Evolutionary conservation across 2,329 filamentous ascomycete genomes (phyloP).

Genomic region (Ophiostoma novo-ulmi): DNA sequence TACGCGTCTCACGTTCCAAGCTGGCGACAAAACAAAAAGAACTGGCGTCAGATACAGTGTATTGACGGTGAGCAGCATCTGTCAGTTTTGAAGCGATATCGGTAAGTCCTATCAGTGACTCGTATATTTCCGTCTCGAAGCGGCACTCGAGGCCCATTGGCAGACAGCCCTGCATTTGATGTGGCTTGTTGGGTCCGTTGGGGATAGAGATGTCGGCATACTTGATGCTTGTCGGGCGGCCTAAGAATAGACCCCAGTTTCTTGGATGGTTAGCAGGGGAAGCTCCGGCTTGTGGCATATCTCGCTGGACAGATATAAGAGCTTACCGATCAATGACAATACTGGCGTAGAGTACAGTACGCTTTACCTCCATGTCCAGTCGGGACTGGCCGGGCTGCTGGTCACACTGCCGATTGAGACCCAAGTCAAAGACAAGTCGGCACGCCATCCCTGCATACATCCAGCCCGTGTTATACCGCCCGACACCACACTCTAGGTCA

Average conservation of each 20-base stretch:
- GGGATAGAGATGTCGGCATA: constrained; percentile 26
- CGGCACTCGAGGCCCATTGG: constrained; percentile 23
- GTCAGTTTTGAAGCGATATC: not conserved
- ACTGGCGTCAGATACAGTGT: not conserved
- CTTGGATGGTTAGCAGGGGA: not conserved
- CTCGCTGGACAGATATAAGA: not conserved
- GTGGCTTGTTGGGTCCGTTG: constrained; percentile 20
- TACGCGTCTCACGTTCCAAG: not conserved
- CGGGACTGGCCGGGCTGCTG: constrained; percentile 18
- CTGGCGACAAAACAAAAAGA: not conserved
- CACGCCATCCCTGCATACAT: constrained; percentile 26
- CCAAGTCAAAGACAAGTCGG: constrained; percentile 26
- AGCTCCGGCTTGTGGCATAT: no score
- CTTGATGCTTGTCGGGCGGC: constrained; percentile 27
- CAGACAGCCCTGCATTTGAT: constrained; percentile 18
- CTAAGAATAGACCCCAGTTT: constrained; percentile 26
- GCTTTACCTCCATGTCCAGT: constrained; percentile 25
- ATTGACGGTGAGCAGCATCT: not conserved
- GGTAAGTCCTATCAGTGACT: constrained; percentile 25
- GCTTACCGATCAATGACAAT: not conserved
- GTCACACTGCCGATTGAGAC: constrained; percentile 25
- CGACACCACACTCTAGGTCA: constrained; percentile 26
- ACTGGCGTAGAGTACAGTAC: constrained; percentile 22
- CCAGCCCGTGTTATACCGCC: constrained; percentile 28
- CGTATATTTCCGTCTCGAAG: constrained; percentile 26